phyloP scores from a whole-genome alignment of 805 yeast genomes.

The Clavispora phyllophila region DNA sequence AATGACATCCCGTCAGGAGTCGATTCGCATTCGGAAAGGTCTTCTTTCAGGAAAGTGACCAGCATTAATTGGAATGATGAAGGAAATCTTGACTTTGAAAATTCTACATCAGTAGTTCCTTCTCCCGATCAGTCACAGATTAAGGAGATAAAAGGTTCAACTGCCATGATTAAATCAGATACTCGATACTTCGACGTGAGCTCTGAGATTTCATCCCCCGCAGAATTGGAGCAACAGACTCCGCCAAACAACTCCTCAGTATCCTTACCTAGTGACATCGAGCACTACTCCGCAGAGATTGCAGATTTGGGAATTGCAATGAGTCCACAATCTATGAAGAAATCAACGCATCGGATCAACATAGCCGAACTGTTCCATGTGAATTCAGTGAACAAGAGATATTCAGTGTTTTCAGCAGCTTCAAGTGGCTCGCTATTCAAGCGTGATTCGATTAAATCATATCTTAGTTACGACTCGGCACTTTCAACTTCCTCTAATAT shows the following conservation, averaged over 20 bases:
- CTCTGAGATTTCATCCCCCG: slow-evolving; percentile 6
- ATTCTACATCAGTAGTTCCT: slow-evolving; percentile 8
- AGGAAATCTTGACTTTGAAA: slow-evolving; percentile 25
- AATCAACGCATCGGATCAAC: slow-evolving; percentile 21
- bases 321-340: slow-evolving; percentile 31
- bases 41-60: slow-evolving; percentile 20
- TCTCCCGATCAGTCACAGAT: not conserved
- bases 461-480: slow-evolving; percentile 57
- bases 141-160: not conserved
- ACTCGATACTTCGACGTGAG: slow-evolving; percentile 22
- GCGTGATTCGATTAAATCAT: slow-evolving; percentile 43
- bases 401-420: slow-evolving; percentile 21
- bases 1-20: slow-evolving; percentile 10
- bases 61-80: slow-evolving; percentile 43
- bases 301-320: slow-evolving; percentile 39
- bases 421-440: slow-evolving; percentile 32
- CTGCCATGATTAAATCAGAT: slow-evolving; percentile 8
- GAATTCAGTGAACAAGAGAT: slow-evolving; percentile 10
- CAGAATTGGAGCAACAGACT: not conserved
- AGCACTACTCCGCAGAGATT: slow-evolving; percentile 37
- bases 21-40: slow-evolving; percentile 6
- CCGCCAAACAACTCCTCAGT: slow-evolving; percentile 13
- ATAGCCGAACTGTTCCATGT: slow-evolving; percentile 15
- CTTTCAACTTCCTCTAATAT: slow-evolving; percentile 32
- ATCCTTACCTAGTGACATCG: slow-evolving; percentile 34